Percentiles rank a stretch among this genome's conserved stretches.
These are phyloP conservation scores for Epichloe uncinata DNA, from an alignment of 2,329 filamentous ascomycete species.

Conservation along the genomic window DNA sequence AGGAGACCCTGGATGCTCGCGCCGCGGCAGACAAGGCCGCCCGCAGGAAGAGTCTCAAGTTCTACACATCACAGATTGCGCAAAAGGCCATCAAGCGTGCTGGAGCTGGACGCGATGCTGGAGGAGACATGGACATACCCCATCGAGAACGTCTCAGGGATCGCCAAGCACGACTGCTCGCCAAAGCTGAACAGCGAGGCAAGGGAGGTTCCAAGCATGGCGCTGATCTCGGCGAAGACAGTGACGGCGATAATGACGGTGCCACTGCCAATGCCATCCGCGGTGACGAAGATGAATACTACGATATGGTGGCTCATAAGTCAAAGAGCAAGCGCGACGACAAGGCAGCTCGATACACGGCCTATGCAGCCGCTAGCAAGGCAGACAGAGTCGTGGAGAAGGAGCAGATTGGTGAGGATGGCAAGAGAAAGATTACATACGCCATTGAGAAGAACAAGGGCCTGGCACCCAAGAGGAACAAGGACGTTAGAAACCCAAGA, in stretches of 20 bases:
- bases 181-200: constrained; percentile 76
- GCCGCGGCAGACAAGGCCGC: constrained; percentile 77
- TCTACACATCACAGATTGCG: constrained; percentile 95
- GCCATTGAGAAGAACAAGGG: constrained; percentile 97
- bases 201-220: constrained; percentile 48
- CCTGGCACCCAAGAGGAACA: constrained; percentile 74
- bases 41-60: constrained; percentile 84
- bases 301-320: constrained; percentile 68
- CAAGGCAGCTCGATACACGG: constrained; percentile 44
- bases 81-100: constrained; percentile 85
- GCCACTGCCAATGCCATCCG: constrained; percentile 36
- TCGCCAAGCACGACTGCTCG: constrained; percentile 71
- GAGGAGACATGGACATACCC: constrained; percentile 72
- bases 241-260: constrained; percentile 52
- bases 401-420: constrained; percentile 63
- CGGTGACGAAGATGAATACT: constrained; percentile 63
- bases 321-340: constrained; percentile 62
- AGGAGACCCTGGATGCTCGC: constrained; percentile 61
- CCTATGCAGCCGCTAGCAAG: constrained; percentile 47
- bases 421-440: constrained; percentile 86
- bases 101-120: constrained; percentile 56
- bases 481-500: constrained; percentile 86
- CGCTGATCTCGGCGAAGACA: constrained; percentile 54
- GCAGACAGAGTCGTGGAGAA: constrained; percentile 49
- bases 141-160: constrained; percentile 82